Evolutionary conservation across 805 yeast species (phyloP), one percentile per base, ranked within the genome.

Genomic region (Candida insectorum): DNA sequence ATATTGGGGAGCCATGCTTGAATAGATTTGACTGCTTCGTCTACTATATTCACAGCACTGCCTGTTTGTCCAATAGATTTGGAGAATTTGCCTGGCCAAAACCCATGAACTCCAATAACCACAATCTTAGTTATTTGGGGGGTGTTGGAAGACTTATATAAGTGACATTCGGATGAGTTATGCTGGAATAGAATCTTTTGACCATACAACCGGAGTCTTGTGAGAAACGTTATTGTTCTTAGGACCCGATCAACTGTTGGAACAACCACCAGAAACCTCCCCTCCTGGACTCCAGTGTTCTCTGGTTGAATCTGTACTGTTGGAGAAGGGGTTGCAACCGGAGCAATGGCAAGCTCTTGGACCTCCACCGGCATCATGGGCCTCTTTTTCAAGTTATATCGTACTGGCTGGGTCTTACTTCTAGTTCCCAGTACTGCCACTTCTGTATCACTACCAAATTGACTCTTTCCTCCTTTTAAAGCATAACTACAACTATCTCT

Each of bases 11-110:
- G 34, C 69, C 69, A 64, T n/a, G 37, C 30, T 14, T 48, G 44
- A 2, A 64, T 42, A 3, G 62, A 57, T 19, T 42, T 44, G 9
- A 56, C 47, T 5, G 69, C 65, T 18, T 44, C 43, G 23, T 50
- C 48, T 6, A 58, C 57, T 22, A 56, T 47, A 16, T 43, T 42
- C 10, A 46, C 39, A 4, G 71, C 56, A 36, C 43, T 62, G 1
- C 71, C 70, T 20, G 55, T 43, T 30, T 58, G 65, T 2, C 66
- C 67, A 10, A 66, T 54, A 3, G 62, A 52, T 24, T 52, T 49
- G 5, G 63, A 69, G 36, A 65, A 47, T 37, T 65, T 65, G 12
- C 54, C 56, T 6, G 73, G 73, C 18, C 65, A 43, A 33, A 62
- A 66, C 15, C 65, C 57, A 47, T 66, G 73, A 10, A 62, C 51